These are phyloP conservation scores for Oryza glaberrima DNA, from an alignment of 176 grass and related monocot species.

Conservation along the genomic window DNA sequence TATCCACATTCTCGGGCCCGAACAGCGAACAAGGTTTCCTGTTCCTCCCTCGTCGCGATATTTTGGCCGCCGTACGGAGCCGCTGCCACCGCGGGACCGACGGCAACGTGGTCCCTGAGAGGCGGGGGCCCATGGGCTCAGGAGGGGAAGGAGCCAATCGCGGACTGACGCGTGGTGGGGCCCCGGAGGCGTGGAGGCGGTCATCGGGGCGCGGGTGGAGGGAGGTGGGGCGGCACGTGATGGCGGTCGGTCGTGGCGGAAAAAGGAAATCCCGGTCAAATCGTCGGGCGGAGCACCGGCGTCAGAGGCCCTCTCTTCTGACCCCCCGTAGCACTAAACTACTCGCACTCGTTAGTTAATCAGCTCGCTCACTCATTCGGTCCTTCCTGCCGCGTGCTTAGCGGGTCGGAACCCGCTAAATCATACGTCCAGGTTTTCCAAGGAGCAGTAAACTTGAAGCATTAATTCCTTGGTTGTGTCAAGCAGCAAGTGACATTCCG, in stretches of 20 bases:
- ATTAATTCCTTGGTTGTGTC: too few relatives aligned
- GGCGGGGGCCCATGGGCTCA: background rate
- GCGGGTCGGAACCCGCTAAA: background rate
- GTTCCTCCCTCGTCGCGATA: background rate
- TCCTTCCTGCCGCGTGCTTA: background rate
- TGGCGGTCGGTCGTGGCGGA: slow-evolving; percentile 37
- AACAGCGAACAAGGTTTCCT: background rate
- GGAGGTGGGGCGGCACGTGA: slow-evolving; percentile 59
- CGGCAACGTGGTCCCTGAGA: background rate
- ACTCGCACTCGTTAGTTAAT: background rate
- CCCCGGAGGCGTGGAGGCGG: background rate
- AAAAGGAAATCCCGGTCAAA: slow-evolving; percentile 46
- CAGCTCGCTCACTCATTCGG: background rate
- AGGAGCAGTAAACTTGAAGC: too few relatives aligned
- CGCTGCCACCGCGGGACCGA: background rate
- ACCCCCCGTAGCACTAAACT: slow-evolving; percentile 18
- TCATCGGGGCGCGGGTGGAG: slow-evolving; percentile 30
- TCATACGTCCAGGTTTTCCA: too few relatives aligned
- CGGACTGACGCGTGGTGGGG: slow-evolving; percentile 6
- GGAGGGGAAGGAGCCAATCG: slow-evolving; percentile 22
- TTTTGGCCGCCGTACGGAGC: slow-evolving; percentile 1
- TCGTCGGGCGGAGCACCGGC: slow-evolving; percentile 57
- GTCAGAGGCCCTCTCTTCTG: slow-evolving; percentile 45
- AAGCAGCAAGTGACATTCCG: too few relatives aligned
- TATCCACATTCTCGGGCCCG: background rate